phyloP scores from a whole-genome alignment of 441 rosid genomes.

The Erodium moschatum region DNA sequence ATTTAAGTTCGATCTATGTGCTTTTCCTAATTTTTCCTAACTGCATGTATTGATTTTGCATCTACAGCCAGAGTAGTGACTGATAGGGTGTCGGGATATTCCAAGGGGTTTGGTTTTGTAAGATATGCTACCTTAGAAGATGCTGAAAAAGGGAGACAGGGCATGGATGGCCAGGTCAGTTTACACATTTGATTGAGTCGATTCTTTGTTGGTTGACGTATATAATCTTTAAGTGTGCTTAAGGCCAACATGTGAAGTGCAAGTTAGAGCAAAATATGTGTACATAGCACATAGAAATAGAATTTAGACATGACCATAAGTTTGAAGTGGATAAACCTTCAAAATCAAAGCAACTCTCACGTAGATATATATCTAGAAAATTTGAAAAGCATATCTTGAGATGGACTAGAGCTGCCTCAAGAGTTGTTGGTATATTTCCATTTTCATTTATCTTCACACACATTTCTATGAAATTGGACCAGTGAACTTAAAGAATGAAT shows the following conservation, averaged over 20 bases:
- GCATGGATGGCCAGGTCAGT: slow-evolving; percentile 84
- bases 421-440: not conserved
- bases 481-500: not conserved
- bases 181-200: not conserved
- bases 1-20: not conserved
- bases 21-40: not conserved
- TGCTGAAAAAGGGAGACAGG: slow-evolving; percentile 70
- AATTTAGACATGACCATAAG: no score
- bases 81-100: slow-evolving; percentile 69
- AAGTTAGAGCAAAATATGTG: no score
- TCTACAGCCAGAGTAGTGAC: slow-evolving; percentile 66
- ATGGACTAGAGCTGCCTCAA: not conserved
- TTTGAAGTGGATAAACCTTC: not conserved
- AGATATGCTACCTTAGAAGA: slow-evolving; percentile 62
- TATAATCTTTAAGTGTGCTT: not conserved
- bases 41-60: slow-evolving; percentile 1
- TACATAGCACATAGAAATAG: no score
- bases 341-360: not conserved
- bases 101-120: slow-evolving; percentile 92
- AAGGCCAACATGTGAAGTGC: no score
- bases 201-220: not conserved
- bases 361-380: not conserved
- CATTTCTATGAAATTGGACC: not conserved
- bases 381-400: not conserved
- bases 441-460: no score